Evolutionary conservation across 805 yeast species (phyloP), one percentile per base, ranked within the genome.

Genomic region (Blastobotrys attinorum): DNA sequence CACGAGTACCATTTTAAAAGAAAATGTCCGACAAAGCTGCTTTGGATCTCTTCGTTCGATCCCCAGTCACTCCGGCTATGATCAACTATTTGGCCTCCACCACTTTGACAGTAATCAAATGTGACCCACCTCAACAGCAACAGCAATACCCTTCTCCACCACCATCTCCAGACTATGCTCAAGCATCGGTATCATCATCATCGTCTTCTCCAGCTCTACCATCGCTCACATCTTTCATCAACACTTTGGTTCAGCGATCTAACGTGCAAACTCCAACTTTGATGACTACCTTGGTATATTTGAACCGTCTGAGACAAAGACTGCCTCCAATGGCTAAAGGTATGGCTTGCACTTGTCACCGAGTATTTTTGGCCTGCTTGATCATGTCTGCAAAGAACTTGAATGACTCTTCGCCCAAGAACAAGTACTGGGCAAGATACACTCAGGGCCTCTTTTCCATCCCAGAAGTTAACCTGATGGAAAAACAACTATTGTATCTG

Each of bases 261-360:
- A 88, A 89, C 61, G 97, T 90, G 34, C 96, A 88, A 64, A 84
- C 96, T 3, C 87, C 97, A 29, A 90, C 97, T 0, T 72, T 90
- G 50, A 90, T 92, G 97, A 81, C 97, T 17, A 75, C 96, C 3
- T 71, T 89, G 43, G 89, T 88, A 13, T 90, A 86, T 61, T 69
- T 90, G 48, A 79, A 81, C 44, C 81, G 87, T 52, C 71, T 92
- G 54, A 77, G 90, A 53, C 73, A 76, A 42, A 72, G 82, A 5
- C 73, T 90, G 42, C 97, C 97, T 2, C 76, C 85, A 22, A 83
- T 84, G 61, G 92, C 96, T 10, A 76, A 82, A 47, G 97, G 97
- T 15, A 87, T 89, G 73, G 60, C 72, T 42, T 83, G 97, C 42
- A 88, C 97, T 6, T 76, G 94, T 59, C 98, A 90, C 67, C 74